Evolutionary conservation across 306 rosid species (phyloP), one percentile per base, ranked within the genome.

Genomic region (Psophocarpus tetragonolobus): DNA sequence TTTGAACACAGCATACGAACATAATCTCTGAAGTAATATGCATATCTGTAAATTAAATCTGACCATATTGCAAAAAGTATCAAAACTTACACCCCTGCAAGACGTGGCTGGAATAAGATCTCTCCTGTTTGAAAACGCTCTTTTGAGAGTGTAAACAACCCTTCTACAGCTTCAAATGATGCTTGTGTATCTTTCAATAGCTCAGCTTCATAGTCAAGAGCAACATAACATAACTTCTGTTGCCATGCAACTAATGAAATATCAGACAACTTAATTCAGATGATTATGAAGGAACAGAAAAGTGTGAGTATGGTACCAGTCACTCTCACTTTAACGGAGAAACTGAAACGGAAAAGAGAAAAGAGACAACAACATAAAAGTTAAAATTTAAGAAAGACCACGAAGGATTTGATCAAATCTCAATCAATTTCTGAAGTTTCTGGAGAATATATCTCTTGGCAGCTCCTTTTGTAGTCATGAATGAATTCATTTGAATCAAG

Each of bases 61-160:
- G 54, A 78, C 26, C 18, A 50, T 30, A 65, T 29, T 18, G 75
- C 21, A 13, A 61, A 58, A 65, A 39, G 68, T 26, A 56, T 32
- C 2, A 21, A 78, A 71, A 84, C 97, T 88, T 84, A 92, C 97
- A 92, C 87, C 83, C 91, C 91, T 35, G 88, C 92, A 86, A 92
- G 88, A 36, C 70, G 84, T 57, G 97, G 96, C 83, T 78, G 88
- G 83, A 92, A 92, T 76, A 92, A 80, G 81, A 92, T 81, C 84
- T 92, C 96, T 78, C 93, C 96, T 8, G 97, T 88, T 83, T 86
- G 91, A 88, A 92, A 92, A 30, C 96, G 91, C 79, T 92, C 97
- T 81, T 90, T 84, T 5, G 96, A 84, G 69, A 92, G 87, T 20
- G 91, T 87, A 71, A 87, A 90, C 88, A 82, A 83, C 65, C 89